Conservation (phyloP, 805 yeast species). For the Yamadazyma takamatsuzukensis region DNA sequence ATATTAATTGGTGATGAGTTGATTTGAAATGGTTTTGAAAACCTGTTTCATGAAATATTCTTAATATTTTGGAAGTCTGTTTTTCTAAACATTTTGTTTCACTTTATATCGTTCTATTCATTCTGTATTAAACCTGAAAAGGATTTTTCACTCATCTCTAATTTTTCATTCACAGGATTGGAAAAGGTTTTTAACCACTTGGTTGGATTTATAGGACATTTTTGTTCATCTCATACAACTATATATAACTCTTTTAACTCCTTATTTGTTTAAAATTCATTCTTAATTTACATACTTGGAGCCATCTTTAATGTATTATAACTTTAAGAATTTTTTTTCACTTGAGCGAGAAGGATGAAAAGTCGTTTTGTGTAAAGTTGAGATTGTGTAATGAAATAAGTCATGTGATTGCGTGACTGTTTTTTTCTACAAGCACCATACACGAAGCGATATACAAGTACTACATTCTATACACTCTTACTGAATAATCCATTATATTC, state of each 20-base stretch:
- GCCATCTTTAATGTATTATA: slow-evolving; percentile 17
- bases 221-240: too few relatives aligned
- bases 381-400: slow-evolving; percentile 2
- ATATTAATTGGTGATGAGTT: too few relatives aligned
- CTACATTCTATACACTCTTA: slow-evolving; percentile 92
- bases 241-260: too few relatives aligned
- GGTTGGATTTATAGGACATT: too few relatives aligned
- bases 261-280: background rate
- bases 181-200: too few relatives aligned
- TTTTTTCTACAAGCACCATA: slow-evolving; percentile 30
- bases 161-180: too few relatives aligned
- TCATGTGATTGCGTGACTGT: background rate
- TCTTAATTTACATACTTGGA: slow-evolving; percentile 17
- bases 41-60: too few relatives aligned
- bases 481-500: slow-evolving; percentile 52
- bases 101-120: too few relatives aligned
- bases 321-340: slow-evolving; percentile 9
- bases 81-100: too few relatives aligned
- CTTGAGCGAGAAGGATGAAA: background rate
- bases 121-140: too few relatives aligned
- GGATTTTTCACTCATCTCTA: too few relatives aligned
- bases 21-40: slow-evolving; percentile 1
- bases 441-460: slow-evolving; percentile 76
- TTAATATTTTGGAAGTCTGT: too few relatives aligned
- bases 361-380: slow-evolving; percentile 2